A percentile compares a stretch with the other conserved stretches of the same genome.
These are phyloP conservation scores for Hemisphaericaspora nanyangensis DNA, from an alignment of 805 yeast genomes.

Conservation along the genomic window DNA sequence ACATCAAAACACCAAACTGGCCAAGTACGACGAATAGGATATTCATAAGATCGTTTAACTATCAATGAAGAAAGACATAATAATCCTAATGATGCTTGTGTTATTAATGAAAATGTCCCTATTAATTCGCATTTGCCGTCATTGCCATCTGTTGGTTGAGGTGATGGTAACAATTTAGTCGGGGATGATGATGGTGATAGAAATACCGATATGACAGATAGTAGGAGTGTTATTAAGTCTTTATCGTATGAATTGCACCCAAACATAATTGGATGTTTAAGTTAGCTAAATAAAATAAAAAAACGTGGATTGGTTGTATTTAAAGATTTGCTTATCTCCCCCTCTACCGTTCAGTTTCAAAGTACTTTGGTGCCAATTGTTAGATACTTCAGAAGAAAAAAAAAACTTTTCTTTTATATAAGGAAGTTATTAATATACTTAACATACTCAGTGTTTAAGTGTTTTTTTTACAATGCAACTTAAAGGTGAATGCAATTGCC, in stretches of 20 bases:
- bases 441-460: no score
- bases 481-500: no score
- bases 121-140: slow-evolving; percentile 45
- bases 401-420: no score
- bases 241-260: neutral
- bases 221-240: neutral
- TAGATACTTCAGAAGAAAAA: no score
- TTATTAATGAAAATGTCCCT: slow-evolving; percentile 81
- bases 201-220: neutral
- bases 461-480: no score
- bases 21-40: slow-evolving; percentile 80
- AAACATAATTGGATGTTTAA: neutral
- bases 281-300: no score
- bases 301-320: no score
- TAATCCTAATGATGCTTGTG: slow-evolving; percentile 75
- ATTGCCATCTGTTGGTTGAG: slow-evolving; percentile 8
- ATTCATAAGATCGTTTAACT: slow-evolving; percentile 72
- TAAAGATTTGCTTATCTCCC: no score
- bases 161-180: neutral
- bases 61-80: slow-evolving; percentile 72
- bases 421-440: no score
- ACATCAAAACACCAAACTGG: slow-evolving; percentile 88
- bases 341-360: no score
- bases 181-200: neutral
- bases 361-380: no score